Evolutionary conservation across 495 filamentous ascomycete species (phyloP).

Genomic region (Aspergillus bertholletiae): DNA sequence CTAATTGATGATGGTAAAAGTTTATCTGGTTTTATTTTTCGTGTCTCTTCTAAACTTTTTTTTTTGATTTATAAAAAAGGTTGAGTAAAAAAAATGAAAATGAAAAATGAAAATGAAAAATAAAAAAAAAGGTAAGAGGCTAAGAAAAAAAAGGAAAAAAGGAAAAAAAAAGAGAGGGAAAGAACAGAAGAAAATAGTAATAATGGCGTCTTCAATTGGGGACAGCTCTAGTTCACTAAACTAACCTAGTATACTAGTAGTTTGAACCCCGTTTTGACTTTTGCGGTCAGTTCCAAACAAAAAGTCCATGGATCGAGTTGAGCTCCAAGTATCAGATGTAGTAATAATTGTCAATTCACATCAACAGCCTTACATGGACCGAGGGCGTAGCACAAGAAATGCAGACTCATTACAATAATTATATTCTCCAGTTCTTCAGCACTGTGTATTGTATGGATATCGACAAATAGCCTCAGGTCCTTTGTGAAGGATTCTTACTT

Average conservation of each 20-base stretch:
- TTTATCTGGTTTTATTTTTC: background rate
- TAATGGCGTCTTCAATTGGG: constrained; percentile 14
- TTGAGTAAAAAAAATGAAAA: too few relatives aligned
- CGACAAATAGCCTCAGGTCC: too few relatives aligned
- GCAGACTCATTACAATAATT: constrained; percentile 1
- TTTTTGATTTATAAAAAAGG: background rate
- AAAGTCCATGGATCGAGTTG: constrained; percentile 21
- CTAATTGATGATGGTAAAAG: background rate
- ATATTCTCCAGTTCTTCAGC: background rate
- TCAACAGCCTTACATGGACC: background rate
- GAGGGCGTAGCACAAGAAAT: constrained; percentile 3
- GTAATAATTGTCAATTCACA: constrained; percentile 23
- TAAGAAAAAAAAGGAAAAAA: constrained; percentile 6
- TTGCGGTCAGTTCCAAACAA: constrained; percentile 11
- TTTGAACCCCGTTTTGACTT: background rate
- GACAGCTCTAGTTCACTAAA: constrained; percentile 14
- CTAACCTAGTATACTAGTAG: background rate
- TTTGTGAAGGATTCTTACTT: too few relatives aligned
- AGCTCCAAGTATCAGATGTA: constrained; percentile 21
- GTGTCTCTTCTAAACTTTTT: background rate
- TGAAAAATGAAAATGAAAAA: too few relatives aligned
- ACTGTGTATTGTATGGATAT: too few relatives aligned
- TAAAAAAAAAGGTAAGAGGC: constrained; percentile 9
- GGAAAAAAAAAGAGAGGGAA: constrained; percentile 8
- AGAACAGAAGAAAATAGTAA: constrained; percentile 11